Evolutionary conservation across 2,329 filamentous ascomycete genomes (phyloP), one percentile per base, ranked within the genome.

Genomic region (Xylaria multiplex): DNA sequence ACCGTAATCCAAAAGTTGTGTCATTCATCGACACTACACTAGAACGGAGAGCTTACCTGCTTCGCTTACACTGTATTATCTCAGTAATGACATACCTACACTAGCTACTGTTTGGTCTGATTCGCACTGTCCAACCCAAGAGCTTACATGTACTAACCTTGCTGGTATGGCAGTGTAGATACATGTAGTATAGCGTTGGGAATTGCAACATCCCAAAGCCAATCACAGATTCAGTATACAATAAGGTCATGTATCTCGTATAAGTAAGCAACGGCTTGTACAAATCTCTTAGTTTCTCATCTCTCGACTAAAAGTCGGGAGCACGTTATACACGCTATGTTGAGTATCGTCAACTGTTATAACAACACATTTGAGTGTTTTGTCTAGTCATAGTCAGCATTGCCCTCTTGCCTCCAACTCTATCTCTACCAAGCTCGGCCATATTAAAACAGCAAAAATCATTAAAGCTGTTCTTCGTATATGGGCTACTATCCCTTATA

Each of bases 61-160:
- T 42, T 11, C 8, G 52, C 37, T 53, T 46, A 59, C 62, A 60
- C 57, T 64, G 56, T 59, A 56, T 60, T 53, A 57, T 65, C 62
- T 60, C n/a, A 27, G 50, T 24, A 45, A 30, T 14, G 6, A 52
- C 62, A 57, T 49, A 50, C 45, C 50, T 19, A 19, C 19, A 19
- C 19, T 37, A 40, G 30, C 57, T 46, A 27, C 43, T 9, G n/a
- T 24, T 45, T 4, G 24, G n/a, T 24, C 1, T n/a, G 2, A 46
- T 14, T 56, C 43, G 56, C 45, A 60, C 55, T 49, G 49, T 55
- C 13, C 14, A 43, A 22, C 16, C 13, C 9, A 19, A 37, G 8
- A 45, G 19, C 46, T 46, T 56, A 19, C 19, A 19, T 19, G 19
- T 19, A 11, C 11, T 48, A 19, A 35, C 7, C 45, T 48, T 48